Percentiles rank a stretch among this genome's conserved stretches.
Evolutionary conservation across 2,329 filamentous ascomycete species (phyloP).

Genomic region (Aspergillus sp.): DNA sequence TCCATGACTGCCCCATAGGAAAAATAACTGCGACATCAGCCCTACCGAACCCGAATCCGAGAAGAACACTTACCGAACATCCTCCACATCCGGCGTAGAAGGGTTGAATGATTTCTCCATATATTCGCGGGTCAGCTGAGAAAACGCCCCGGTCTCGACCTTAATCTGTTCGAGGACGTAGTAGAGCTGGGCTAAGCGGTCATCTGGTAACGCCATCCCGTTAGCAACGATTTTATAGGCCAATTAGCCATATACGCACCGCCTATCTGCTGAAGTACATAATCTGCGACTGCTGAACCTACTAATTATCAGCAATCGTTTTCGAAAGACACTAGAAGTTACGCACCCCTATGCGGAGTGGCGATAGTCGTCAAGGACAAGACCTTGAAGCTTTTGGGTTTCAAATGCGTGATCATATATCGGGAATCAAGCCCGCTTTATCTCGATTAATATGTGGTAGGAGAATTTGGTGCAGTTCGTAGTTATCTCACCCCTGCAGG

Average conservation of each 20-base stretch:
- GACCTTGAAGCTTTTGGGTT: constrained; percentile 70
- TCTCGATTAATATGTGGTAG: constrained; percentile 10
- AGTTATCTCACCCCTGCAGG: constrained; percentile 33
- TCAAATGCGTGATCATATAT: constrained; percentile 62
- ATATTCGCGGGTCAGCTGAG: constrained; percentile 60
- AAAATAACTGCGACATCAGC: constrained; percentile 50
- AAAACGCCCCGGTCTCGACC: constrained; percentile 60
- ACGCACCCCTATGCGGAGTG: constrained; percentile 57
- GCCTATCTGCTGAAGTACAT: constrained; percentile 59
- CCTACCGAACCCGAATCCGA: background rate
- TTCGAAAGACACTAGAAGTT: too few species aligned
- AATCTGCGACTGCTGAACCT: constrained; percentile 63
- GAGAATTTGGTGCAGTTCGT: background rate
- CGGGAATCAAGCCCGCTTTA: constrained; percentile 61
- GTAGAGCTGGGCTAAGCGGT: constrained; percentile 56
- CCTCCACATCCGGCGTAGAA: constrained; percentile 54
- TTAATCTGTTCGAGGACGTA: constrained; percentile 55
- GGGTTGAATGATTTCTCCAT: constrained; percentile 61
- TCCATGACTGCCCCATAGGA: constrained; percentile 62
- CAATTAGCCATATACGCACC: constrained; percentile 34
- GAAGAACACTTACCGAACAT: constrained; percentile 45
- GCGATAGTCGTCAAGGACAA: constrained; percentile 66
- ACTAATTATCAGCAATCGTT: constrained; percentile 13
- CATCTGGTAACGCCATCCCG: constrained; percentile 48
- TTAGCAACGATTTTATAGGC: background rate